These are phyloP conservation scores for Boletus semigastroideus DNA, from an alignment of 1,284 basidiomycete genomes.

Conservation along the genomic window DNA sequence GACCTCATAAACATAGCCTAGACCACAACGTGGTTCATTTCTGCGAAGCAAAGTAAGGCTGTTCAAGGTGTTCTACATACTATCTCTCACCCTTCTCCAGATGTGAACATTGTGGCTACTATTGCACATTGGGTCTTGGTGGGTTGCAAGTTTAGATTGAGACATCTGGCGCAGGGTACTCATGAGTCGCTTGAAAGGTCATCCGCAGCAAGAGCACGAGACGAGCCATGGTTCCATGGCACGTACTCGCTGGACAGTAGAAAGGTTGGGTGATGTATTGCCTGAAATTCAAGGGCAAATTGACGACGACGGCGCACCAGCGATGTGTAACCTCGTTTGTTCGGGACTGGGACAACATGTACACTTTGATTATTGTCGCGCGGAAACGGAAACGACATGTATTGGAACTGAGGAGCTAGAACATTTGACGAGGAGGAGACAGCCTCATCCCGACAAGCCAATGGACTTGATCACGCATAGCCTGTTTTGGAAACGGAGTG, in stretches of 20 bases:
- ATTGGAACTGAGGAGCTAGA: constrained; percentile 42
- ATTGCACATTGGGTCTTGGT: constrained; percentile 59
- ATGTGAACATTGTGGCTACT: constrained; percentile 57
- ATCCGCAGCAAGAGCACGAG: constrained; percentile 31
- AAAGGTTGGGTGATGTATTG: background rate
- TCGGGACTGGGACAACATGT: constrained; percentile 51
- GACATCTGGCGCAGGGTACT: background rate
- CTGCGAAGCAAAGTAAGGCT: constrained; percentile 46
- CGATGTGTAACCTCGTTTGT: constrained; percentile 62
- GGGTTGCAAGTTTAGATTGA: background rate
- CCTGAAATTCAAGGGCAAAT: background rate
- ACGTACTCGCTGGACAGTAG: background rate
- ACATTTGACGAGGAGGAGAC: constrained; percentile 44
- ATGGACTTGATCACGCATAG: constrained; percentile 59
- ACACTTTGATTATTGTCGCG: constrained; percentile 58
- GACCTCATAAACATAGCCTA: constrained; percentile 48
- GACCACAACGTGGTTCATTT: constrained; percentile 45
- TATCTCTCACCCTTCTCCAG: constrained; percentile 33
- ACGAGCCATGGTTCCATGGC: constrained; percentile 52
- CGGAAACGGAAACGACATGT: constrained; percentile 38
- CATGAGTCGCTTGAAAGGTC: background rate
- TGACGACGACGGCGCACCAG: constrained; percentile 49
- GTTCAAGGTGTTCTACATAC: constrained; percentile 15
- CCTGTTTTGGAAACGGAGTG: constrained; percentile 56
- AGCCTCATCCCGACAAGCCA: constrained; percentile 42